Base-by-base conservation (phyloP, 2,329 filamentous ascomycete species). In the Pseudogymnoascus sp. region DNA sequence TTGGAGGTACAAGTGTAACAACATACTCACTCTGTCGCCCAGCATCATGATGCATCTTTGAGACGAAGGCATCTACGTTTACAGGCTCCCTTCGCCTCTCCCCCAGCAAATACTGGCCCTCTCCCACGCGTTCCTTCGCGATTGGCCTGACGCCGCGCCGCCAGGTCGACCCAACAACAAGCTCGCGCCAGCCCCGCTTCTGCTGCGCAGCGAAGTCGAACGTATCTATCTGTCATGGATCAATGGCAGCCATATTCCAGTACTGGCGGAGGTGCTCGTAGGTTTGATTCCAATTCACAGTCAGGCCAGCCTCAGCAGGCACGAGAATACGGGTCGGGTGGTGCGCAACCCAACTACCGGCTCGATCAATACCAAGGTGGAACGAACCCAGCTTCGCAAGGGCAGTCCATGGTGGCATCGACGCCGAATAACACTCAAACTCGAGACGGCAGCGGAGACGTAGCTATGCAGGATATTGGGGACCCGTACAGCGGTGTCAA, bases 401-500 rank as follows among this genome's bases (percentile, higher is more conserved):
- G 76, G 62, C 76, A 76, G 73, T 78, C 81, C 67, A 76, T 84
- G 69, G 77, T 78, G 62, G 77, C 79, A 37, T 85, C 85, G 60
- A 79, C 84, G 63, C 76, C 82, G 69, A 73, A 75, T 61, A 79
- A 78, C 64, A 77, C 81, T 66, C 81, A 84, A 68, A 73, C 80
- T 68, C 85, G 86, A 76, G 86, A 90, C 74, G 82, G 82, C 65
- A 89, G 88, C 71, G 83, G 85, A 68, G 88, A 92, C 74, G 80
- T 90, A 61, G 78, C 86, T 63, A 96, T 96, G 92, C 89, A 94
- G 74, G 92, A 96, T 73, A 83, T 83, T 63, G 80, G 81, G 65
- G 92, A 96, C 73, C 84, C 89, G 55, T 95, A 95, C 75, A 86
- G 88, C 69, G 84, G 86, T 73, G 84, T 90, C 70, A 95, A 95